Evolutionary conservation across 495 filamentous ascomycete genomes (phyloP), one percentile per base, ranked within the genome.

Genomic region (Neurospora sp.): DNA sequence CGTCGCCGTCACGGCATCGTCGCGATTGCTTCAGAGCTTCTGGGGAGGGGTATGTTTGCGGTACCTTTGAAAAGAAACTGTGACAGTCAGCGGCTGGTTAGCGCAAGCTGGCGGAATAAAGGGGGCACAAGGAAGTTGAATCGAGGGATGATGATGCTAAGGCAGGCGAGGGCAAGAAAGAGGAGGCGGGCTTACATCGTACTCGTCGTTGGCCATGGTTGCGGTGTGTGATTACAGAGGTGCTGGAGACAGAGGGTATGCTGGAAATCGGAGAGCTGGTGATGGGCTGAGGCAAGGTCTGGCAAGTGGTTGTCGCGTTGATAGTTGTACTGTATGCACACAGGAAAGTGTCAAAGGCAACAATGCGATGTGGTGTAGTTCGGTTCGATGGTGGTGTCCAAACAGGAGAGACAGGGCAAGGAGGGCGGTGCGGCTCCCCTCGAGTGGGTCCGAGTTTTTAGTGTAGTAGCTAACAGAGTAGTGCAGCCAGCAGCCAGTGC

Each of bases 51-150:
- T 75, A 75, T 65, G 53, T 35, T 65, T 35, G 27, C 27, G 71
- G 81, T 75, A 97, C 94, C 94, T 93, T 99, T 99, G 90, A 99
- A 99, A 79, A 99, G 93, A 82, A 98, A 99, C 96, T 99, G 80
- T 74, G 35, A 73, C 70, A 73, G 73, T 75, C 68, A 82, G 77
- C 38, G 42, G 65, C 44, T 72, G 47, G 78, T 84, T 76, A 84
- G 81, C 77, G 75, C 77, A 72, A 68, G 71, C 20, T 42, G 70
- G 27, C 39, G 31, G 31, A 38, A 68, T n/a, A 45, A 39, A 53
- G 37, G 69, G 65, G 39, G 47, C n/a, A 69, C 68, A 61, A 59
- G 53, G 6, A 61, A 16, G 22, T 35, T 14, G 53, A 37, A 65
- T 16, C 14, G 53, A 65, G 27, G 14, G 27, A 31, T 61, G 53